Conservation (phyloP, 495 filamentous ascomycete genomes). For the Penicillium tannophilum region DNA sequence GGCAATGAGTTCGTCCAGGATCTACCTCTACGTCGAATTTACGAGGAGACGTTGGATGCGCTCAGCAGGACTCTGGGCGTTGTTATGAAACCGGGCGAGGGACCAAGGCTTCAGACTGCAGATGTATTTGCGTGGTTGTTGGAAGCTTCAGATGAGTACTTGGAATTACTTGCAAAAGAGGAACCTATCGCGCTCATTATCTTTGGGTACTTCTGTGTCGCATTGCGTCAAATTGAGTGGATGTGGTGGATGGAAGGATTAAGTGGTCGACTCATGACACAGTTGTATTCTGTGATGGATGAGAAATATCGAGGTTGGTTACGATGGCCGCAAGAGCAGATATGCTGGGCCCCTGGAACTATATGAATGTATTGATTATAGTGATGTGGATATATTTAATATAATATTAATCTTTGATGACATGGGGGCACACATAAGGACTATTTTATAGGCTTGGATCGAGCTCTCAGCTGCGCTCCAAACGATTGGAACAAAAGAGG, state of each 20-base stretch:
- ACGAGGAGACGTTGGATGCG: conserved; percentile 17
- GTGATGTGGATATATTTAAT: neutral
- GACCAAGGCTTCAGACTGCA: conserved; percentile 18
- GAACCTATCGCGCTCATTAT: conserved; percentile 31
- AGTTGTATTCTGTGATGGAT: conserved; percentile 23
- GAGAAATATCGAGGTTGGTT: conserved; percentile 25
- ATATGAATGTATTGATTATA: neutral
- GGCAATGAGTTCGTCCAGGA: conserved; percentile 2
- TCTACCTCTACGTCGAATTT: neutral
- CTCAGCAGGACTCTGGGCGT: conserved; percentile 13
- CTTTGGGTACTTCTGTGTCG: conserved; percentile 33
- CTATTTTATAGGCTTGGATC: neutral
- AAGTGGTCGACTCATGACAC: conserved; percentile 25
- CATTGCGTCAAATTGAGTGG: conserved; percentile 29
- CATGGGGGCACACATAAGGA: neutral
- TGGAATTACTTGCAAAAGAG: conserved; percentile 21
- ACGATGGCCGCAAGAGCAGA: conserved; percentile 12
- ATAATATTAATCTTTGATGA: neutral
- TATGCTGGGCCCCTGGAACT: conserved; percentile 3
- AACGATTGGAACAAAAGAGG: conserved; percentile 2
- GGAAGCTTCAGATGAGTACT: conserved; percentile 26
- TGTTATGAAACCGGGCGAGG: conserved; percentile 11
- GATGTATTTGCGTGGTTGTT: conserved; percentile 31
- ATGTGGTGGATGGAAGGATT: conserved; percentile 40
- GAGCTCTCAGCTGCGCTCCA: conserved; percentile 9